These are phyloP conservation scores for Spergularia marina DNA, from an alignment of 148 eudicot genomes.

Conservation along the genomic window DNA sequence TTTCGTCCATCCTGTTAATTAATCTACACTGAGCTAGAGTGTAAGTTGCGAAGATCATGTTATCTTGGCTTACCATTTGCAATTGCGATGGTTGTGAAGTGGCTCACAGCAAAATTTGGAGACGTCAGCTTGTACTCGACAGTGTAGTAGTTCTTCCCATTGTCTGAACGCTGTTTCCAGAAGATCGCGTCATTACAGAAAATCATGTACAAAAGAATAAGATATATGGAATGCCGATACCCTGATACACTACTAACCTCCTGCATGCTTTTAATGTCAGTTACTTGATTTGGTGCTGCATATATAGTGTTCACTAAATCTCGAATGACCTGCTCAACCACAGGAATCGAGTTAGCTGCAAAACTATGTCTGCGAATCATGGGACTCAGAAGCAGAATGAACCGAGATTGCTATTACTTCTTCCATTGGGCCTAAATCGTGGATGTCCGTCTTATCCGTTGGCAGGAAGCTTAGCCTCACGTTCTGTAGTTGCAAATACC, in stretches of 20 bases:
- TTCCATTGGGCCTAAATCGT: slow-evolving; percentile 74
- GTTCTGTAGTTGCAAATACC: slow-evolving; percentile 70
- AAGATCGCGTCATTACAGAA: neutral
- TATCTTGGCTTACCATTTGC: slow-evolving; percentile 59
- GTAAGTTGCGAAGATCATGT: too few species aligned
- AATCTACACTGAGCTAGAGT: too few species aligned
- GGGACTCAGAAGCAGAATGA: neutral
- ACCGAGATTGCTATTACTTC: slow-evolving; percentile 35
- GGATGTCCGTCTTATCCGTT: slow-evolving; percentile 71
- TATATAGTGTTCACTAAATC: slow-evolving; percentile 52
- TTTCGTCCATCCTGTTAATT: neutral
- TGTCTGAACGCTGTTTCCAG: slow-evolving; percentile 49
- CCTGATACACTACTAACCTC: slow-evolving; percentile 48
- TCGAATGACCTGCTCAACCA: slow-evolving; percentile 46
- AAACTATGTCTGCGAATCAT: neutral
- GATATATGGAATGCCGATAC: neutral
- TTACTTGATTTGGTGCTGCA: slow-evolving; percentile 73
- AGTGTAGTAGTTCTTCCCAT: slow-evolving; percentile 79
- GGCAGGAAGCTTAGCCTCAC: slow-evolving; percentile 86
- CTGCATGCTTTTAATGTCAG: slow-evolving; percentile 50
- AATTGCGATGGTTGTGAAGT: slow-evolving; percentile 78
- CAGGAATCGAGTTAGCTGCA: neutral
- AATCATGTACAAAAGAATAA: neutral
- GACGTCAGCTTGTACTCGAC: slow-evolving; percentile 73
- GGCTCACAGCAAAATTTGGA: slow-evolving; percentile 65